Conservation (phyloP, 192 early-diverging fungal species). For the Pilobolus umbonatus region DNA sequence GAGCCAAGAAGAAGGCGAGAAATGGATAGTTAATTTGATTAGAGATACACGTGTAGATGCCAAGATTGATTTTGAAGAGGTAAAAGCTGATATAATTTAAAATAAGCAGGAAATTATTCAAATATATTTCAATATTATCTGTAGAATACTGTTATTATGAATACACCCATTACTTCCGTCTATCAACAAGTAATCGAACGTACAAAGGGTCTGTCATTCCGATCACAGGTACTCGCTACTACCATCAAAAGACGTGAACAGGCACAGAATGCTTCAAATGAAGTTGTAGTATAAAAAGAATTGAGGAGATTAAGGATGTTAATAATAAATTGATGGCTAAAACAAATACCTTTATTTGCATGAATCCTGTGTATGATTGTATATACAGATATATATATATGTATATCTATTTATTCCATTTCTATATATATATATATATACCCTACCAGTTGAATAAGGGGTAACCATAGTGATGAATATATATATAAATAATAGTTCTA, state of each 20-base stretch:
- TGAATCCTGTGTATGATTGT: too few relatives aligned
- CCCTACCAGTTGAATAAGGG: too few relatives aligned
- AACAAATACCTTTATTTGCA: too few relatives aligned
- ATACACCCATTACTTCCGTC: slow-evolving; percentile 76
- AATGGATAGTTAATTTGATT: slow-evolving; percentile 98
- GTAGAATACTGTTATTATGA: slow-evolving; percentile 91
- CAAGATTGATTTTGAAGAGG: slow-evolving; percentile 92
- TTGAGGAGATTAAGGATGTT: too few relatives aligned
- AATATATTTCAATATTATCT: slow-evolving; percentile 5
- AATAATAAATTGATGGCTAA: too few relatives aligned
- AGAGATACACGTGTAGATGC: slow-evolving; percentile 93
- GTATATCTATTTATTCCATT: too few relatives aligned
- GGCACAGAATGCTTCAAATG: slow-evolving; percentile 21
- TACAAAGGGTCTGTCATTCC: slow-evolving; percentile 87
- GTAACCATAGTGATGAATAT: too few relatives aligned
- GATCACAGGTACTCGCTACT: slow-evolving; percentile 80
- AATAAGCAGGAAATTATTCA: background rate
- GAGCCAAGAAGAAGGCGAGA: slow-evolving; percentile 87
- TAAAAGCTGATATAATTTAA: slow-evolving; percentile 14
- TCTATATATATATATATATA: too few relatives aligned
- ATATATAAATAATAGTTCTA: too few relatives aligned
- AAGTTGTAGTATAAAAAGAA: slow-evolving; percentile 19
- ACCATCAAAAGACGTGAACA: slow-evolving; percentile 88
- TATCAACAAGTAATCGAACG: slow-evolving; percentile 97
- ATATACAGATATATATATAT: too few relatives aligned